Conservation (phyloP, 2,329 filamentous ascomycete genomes). For the Fragosphaeria purpurea region DNA sequence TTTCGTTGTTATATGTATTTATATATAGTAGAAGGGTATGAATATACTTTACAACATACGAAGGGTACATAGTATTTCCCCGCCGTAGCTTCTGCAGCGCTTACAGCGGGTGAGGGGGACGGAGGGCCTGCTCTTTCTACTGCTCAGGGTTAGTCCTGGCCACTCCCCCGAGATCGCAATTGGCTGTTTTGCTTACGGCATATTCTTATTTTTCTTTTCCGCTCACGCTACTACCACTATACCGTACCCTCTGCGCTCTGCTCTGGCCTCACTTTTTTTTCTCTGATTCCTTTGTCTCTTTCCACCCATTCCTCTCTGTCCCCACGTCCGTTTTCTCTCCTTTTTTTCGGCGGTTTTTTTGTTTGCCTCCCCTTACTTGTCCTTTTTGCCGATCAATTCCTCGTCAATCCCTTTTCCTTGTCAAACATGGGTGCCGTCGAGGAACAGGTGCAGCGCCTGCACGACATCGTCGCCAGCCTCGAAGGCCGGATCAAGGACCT, state of each 20-base stretch:
- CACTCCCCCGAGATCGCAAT: constrained; percentile 10
- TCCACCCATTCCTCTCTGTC: background rate
- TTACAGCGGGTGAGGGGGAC: background rate
- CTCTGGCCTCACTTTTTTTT: constrained; percentile 1
- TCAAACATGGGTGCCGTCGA: constrained; percentile 72
- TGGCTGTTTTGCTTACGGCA: background rate
- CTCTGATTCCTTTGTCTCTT: background rate
- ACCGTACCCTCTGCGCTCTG: constrained; percentile 2
- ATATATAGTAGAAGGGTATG: too few relatives aligned
- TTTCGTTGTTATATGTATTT: too few relatives aligned
- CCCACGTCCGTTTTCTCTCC: background rate
- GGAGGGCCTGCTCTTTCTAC: background rate
- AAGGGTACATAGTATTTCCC: too few relatives aligned
- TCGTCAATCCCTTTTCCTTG: background rate
- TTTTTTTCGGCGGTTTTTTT: background rate
- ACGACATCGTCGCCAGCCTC: constrained; percentile 72
- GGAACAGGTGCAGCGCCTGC: constrained; percentile 76
- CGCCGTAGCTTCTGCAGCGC: constrained; percentile 1
- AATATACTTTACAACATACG: too few relatives aligned
- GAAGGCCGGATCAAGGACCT: constrained; percentile 80
- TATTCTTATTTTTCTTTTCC: background rate
- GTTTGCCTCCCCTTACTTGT: background rate
- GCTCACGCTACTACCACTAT: background rate
- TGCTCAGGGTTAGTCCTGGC: background rate
- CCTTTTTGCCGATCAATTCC: background rate